Base-by-base conservation (phyloP, 495 filamentous ascomycete genomes). In the Xeromyces bisporus region DNA sequence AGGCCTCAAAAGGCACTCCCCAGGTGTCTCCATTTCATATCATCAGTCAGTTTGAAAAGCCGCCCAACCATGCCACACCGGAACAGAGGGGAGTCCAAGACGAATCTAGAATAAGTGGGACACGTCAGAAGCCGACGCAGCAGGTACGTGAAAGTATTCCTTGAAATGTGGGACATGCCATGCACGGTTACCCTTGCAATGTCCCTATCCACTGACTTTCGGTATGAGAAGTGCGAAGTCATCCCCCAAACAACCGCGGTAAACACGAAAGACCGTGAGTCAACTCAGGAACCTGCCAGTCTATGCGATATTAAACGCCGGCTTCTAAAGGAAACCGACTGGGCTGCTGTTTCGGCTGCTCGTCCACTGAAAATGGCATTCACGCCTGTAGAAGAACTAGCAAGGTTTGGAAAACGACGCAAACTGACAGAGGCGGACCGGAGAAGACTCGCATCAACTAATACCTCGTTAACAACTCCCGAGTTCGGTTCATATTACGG, bases 371-470 rank as follows among this genome's bases (percentile, higher is more conserved):
- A 48, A 2, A 39, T 63, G 5, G 11, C 41, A 10, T 60, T 60
- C 26, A 34, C 47, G 2, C 31, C 44, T 0, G 29, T 27, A 5
- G 45, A 48, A n/a, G 50, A 55, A 26, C 23, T 44, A 2, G 48
- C 44, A 29, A 40, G 36, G 13, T 55, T 62, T 42, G 58, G 56
- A 2, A 60, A 53, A 37, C 40, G 58, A 30, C 38, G 58, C 11
- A 54, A 37, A 42, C 26, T 62, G 17, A 57, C 52, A n/a, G 47
- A 50, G 3, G 21, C 26, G 0, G 54, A 62, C 23, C 41, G 42
- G 12, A 37, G 36, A 18, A 44, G 52, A 18, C 33, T 55, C 31
- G 43, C 39, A n/a, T 20, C 40, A 14, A 7, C 31, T 8, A 7
- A 29, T 7, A 15, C 11, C 32, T 3, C 6, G 3, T 4, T 11